phyloP scores from a whole-genome alignment of 2,329 filamentous ascomycete species.

The Botrytis squamosa region DNA sequence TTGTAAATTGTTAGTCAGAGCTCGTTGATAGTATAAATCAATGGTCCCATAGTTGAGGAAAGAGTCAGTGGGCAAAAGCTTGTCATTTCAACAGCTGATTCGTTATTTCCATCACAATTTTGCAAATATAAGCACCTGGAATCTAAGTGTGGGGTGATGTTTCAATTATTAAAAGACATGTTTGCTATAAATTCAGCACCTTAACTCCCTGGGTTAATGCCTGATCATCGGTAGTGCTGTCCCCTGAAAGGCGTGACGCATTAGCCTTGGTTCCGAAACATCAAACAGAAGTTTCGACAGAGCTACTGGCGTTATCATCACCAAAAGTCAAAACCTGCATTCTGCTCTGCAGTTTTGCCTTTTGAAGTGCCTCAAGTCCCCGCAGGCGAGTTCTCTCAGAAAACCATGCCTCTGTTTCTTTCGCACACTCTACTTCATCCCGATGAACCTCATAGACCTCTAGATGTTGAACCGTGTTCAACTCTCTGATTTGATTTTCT shows the following conservation, averaged over 20 bases:
- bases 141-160: fast-evolving
- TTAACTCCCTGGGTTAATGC: too few relatives aligned
- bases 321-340: not conserved
- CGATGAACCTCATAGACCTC: not conserved
- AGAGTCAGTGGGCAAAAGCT: not conserved
- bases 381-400: not conserved
- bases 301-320: fast-evolving
- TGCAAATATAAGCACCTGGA: not conserved
- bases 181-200: fast-evolving
- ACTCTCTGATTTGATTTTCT: not conserved
- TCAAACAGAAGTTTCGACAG: fast-evolving
- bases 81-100: fast-evolving
- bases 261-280: not conserved
- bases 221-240: too few relatives aligned
- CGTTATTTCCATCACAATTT: fast-evolving
- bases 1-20: not conserved
- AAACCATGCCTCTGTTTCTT: not conserved
- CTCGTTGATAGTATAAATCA: fast-evolving
- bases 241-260: not conserved
- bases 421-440: not conserved
- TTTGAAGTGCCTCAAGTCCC: not conserved
- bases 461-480: not conserved
- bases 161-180: not conserved
- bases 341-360: not conserved
- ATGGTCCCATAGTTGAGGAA: not conserved